These are phyloP conservation scores for Mortierella sp. DNA, from an alignment of 371 early-diverging fungal species.

Conservation along the genomic window DNA sequence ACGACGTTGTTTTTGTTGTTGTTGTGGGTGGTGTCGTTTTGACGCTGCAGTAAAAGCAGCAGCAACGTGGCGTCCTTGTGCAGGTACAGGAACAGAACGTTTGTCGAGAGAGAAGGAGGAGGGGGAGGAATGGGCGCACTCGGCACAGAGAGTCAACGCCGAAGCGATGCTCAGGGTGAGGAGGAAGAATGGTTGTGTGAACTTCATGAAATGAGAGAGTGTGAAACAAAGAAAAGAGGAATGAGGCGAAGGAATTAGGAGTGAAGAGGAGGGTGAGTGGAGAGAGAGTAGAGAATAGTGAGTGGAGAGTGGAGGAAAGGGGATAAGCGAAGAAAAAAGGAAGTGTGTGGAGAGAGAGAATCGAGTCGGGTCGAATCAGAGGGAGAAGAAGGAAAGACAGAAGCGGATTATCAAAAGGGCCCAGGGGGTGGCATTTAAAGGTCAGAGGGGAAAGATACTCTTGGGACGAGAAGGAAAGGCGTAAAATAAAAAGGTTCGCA, in stretches of 20 bases:
- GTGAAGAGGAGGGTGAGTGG: neutral
- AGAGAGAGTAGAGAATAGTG: neutral
- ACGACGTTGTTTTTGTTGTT: neutral
- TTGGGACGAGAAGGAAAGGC: neutral
- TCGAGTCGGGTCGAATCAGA: neutral
- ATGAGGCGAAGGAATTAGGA: neutral
- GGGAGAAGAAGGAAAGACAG: neutral
- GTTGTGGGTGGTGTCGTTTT: conserved; percentile 10
- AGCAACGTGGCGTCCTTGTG: neutral
- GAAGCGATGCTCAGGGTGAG: conserved; percentile 41
- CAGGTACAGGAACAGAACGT: neutral
- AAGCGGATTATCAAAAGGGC: neutral
- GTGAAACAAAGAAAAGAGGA: no score
- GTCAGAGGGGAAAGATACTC: neutral
- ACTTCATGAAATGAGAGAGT: conserved; percentile 25
- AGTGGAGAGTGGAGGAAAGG: neutral
- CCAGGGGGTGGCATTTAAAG: neutral
- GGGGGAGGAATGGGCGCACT: conserved; percentile 11
- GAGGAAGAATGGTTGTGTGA: conserved; percentile 36
- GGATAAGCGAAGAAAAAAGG: no score
- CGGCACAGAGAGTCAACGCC: conserved; percentile 26
- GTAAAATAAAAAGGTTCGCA: neutral
- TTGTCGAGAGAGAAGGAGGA: neutral
- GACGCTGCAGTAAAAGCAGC: neutral
- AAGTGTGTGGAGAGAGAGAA: neutral